phyloP scores from a whole-genome alignment of 2,329 filamentous ascomycete genomes.

The Xylaria sp. region DNA sequence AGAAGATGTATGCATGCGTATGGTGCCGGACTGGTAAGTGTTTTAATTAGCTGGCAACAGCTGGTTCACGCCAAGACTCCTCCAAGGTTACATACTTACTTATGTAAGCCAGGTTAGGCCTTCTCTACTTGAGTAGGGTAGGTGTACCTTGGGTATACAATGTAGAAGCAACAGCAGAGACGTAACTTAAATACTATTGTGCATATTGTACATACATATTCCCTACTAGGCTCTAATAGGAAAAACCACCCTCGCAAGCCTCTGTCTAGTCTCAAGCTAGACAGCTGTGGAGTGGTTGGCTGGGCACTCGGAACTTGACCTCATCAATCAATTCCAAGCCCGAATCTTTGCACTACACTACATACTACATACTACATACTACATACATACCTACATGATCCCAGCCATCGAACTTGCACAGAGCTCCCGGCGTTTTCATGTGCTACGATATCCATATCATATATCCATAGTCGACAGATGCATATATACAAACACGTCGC shows the following conservation, averaged over 20 bases:
- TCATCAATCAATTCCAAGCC: constrained; percentile 31
- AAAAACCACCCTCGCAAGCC: constrained; percentile 7
- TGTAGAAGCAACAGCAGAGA: too few relatives aligned
- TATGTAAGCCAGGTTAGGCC: too few relatives aligned
- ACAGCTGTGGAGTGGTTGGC: constrained; percentile 32
- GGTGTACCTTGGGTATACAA: too few relatives aligned
- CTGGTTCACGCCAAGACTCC: too few relatives aligned
- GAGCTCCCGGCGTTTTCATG: constrained; percentile 29
- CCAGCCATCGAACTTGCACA: constrained; percentile 30
- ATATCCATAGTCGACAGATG: constrained; percentile 31
- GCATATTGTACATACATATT: too few relatives aligned
- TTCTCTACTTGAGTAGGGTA: too few relatives aligned
- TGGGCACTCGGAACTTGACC: constrained; percentile 33
- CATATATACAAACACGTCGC: constrained; percentile 15
- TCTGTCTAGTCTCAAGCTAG: background rate
- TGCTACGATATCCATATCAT: constrained; percentile 14
- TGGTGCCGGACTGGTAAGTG: background rate
- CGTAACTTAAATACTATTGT: too few relatives aligned
- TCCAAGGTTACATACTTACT: too few relatives aligned
- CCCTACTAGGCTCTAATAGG: constrained; percentile 17
- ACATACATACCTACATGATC: constrained; percentile 18
- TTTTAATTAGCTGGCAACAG: background rate
- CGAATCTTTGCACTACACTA: constrained; percentile 19
- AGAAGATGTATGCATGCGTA: too few relatives aligned
- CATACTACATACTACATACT: too few relatives aligned